These are phyloP conservation scores for Sanghuangporus baumii DNA, from an alignment of 1,284 basidiomycete genomes.

Conservation along the genomic window DNA sequence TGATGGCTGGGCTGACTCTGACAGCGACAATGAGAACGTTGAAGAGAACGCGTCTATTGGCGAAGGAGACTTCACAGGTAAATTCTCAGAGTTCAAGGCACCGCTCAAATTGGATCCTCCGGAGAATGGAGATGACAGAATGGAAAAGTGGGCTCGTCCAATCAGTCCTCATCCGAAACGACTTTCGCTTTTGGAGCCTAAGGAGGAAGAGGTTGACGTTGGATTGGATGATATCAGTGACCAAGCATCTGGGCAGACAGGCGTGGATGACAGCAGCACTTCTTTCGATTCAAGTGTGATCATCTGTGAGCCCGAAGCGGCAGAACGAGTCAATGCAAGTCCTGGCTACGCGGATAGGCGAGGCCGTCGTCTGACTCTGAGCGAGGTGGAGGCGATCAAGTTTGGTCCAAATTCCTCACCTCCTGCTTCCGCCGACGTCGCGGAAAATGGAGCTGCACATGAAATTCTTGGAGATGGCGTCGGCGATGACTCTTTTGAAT, in stretches of 20 bases:
- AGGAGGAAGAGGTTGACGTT: slow-evolving; percentile 31
- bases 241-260: not conserved
- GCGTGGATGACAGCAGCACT: not conserved
- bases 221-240: slow-evolving; percentile 25
- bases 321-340: not conserved
- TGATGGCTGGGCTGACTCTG: slow-evolving; percentile 32
- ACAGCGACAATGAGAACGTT: slow-evolving; percentile 23
- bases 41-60: slow-evolving; percentile 24
- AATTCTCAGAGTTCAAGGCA: slow-evolving; percentile 45
- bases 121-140: slow-evolving; percentile 42
- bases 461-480: not conserved
- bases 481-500: not conserved
- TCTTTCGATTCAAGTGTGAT: too few relatives aligned
- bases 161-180: slow-evolving; percentile 55
- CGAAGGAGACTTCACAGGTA: slow-evolving; percentile 61
- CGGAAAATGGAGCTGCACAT: not conserved
- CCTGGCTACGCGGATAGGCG: slow-evolving; percentile 6
- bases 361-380: slow-evolving; percentile 15
- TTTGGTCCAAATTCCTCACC: slow-evolving; percentile 6
- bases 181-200: slow-evolving; percentile 31
- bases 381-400: slow-evolving; percentile 13
- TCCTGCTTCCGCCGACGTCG: not conserved
- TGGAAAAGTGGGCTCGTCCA: slow-evolving; percentile 61
- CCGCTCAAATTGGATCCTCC: slow-evolving; percentile 64
- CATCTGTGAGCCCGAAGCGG: not conserved